A percentile compares a stretch with the other conserved stretches of the same genome.
phyloP scores from a whole-genome alignment of 768 basidiomycete genomes.

The Kondoa malvinella region DNA sequence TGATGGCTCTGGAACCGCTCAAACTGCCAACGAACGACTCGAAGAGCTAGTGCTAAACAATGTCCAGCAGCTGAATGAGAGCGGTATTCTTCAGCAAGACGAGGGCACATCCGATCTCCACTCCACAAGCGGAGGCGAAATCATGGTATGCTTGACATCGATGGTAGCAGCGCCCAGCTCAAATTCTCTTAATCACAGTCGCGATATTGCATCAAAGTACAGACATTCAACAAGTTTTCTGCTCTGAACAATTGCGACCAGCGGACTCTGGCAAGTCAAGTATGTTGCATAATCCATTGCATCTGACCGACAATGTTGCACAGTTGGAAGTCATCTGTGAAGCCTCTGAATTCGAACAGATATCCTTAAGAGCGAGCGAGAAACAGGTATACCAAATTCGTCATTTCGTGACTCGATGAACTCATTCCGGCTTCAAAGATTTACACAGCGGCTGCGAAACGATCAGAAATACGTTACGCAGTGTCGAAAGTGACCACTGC shows the following conservation, averaged over 20 bases:
- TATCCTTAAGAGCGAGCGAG: slow-evolving; percentile 57
- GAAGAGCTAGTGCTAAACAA: slow-evolving; percentile 46
- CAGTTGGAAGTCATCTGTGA: slow-evolving; percentile 48
- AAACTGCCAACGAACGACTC: slow-evolving; percentile 33
- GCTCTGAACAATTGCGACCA: slow-evolving; percentile 41
- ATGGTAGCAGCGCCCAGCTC: no score
- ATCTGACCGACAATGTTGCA: slow-evolving; percentile 10
- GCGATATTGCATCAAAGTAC: slow-evolving; percentile 24
- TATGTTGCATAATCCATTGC: neutral
- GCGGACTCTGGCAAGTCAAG: slow-evolving; percentile 46
- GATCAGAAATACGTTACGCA: slow-evolving; percentile 64
- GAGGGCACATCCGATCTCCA: slow-evolving; percentile 2
- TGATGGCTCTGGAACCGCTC: slow-evolving; percentile 46
- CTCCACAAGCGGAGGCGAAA: slow-evolving; percentile 39
- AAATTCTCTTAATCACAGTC: neutral
- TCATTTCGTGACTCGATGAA: no score
- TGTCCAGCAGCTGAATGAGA: slow-evolving; percentile 31
- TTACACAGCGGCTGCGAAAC: slow-evolving; percentile 19
- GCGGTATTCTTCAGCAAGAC: slow-evolving; percentile 33
- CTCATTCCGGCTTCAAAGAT: no score
- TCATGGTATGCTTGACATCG: slow-evolving; percentile 12
- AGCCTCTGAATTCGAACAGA: slow-evolving; percentile 56
- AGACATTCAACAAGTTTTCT: slow-evolving; percentile 55
- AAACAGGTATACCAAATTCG: slow-evolving; percentile 40
- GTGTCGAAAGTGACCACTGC: slow-evolving; percentile 56